Evolutionary conservation across 2,329 filamentous ascomycete species (phyloP), one percentile per base, ranked within the genome.

Genomic region (Colletotrichum karsti): DNA sequence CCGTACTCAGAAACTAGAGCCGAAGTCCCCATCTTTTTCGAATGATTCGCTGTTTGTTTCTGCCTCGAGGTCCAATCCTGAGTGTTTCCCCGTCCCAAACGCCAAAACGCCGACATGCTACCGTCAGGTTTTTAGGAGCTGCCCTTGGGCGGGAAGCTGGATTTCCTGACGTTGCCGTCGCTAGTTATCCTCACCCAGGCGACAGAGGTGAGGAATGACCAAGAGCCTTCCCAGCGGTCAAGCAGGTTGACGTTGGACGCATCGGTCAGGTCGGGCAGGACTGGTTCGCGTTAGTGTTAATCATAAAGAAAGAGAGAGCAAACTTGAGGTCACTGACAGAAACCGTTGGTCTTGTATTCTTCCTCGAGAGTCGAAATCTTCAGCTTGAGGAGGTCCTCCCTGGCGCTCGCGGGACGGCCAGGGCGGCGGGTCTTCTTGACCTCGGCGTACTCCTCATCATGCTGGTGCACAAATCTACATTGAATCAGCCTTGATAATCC

Each of bases 221-320:
- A 98, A 26, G 92, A 88, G 4, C 93, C 92, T 71, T 94, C 92
- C 93, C 94, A 98, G 22, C 85, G 84, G 70, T 89, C 86, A 42
- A 98, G 80, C 71, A 88, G 85, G 64, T 85, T 80, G 57, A 93
- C 80, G 72, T 91, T 94, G 53, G 90, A 87, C 42, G 86, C 83
- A 44, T 90, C 86, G 62, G 89, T 87, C 60, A 98, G 82, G 76
- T 98, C 93, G 0, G 95, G 95, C 42, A 97, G 79, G 68, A 59
- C 65, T 68, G 24, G 8, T 7, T 13, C 12, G 9, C 8, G 37
- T 65, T 48, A 59, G 44, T 26, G n/a, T 48, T 13, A 37, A 5
- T 3, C 15, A 7, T 51, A 7, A 48, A 5, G 4, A n/a, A 18
- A 18, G 2, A 26, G 12, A 2, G 39, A n/a, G 10, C 18, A 41